A percentile compares a stretch with the other conserved stretches of the same genome.
Conservation (phyloP, 2,329 filamentous ascomycete species). For the Elsinoe batatas region DNA sequence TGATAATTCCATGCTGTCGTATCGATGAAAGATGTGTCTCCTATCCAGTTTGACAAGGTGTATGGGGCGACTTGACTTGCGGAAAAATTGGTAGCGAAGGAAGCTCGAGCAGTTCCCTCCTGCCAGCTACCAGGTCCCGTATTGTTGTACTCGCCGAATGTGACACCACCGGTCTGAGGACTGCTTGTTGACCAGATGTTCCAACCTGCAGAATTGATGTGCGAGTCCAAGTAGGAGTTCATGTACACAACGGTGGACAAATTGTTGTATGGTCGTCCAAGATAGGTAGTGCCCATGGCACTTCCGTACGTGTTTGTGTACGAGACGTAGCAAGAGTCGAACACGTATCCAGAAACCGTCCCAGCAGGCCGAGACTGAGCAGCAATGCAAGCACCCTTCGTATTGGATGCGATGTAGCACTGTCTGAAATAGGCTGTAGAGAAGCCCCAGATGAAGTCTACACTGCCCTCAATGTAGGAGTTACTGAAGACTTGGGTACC, state of each 20-base stretch:
- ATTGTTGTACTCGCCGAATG: constrained; percentile 51
- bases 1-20: constrained; percentile 31
- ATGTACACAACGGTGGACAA: constrained; percentile 43
- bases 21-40: constrained; percentile 35
- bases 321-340: constrained; percentile 43
- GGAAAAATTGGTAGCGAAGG: constrained; percentile 35
- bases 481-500: constrained; percentile 24
- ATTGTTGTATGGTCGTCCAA: constrained; percentile 43
- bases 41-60: constrained; percentile 30
- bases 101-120: constrained; percentile 40
- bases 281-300: constrained; percentile 32
- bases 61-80: constrained; percentile 28
- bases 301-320: constrained; percentile 39
- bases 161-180: constrained; percentile 41
- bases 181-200: constrained; percentile 41
- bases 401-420: constrained; percentile 28
- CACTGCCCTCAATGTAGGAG: constrained; percentile 26
- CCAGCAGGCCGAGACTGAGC: constrained; percentile 29
- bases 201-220: constrained; percentile 52
- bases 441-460: constrained; percentile 36
- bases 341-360: constrained; percentile 31
- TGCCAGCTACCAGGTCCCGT: constrained; percentile 44
- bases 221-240: constrained; percentile 39
- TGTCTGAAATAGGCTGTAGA: constrained; percentile 36
- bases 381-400: constrained; percentile 26